Conservation (phyloP, 345 rosid genomes). For the Passiflora organensis region DNA sequence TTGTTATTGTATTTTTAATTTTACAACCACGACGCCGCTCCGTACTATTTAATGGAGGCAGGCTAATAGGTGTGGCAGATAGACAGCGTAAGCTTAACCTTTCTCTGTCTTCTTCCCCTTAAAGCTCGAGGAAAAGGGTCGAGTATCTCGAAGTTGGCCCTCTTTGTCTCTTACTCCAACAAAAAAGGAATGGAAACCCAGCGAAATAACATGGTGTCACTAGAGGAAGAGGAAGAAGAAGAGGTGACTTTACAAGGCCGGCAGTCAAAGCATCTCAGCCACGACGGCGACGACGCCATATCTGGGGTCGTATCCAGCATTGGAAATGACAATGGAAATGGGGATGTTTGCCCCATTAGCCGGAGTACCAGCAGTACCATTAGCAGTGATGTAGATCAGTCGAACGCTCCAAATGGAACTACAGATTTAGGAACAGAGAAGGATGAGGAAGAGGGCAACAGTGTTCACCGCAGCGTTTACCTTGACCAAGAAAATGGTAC, state of each 20-base stretch:
- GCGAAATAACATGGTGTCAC: background rate
- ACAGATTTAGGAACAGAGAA: background rate
- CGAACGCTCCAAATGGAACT: background rate
- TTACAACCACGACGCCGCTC: too few species aligned
- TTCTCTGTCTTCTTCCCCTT: background rate
- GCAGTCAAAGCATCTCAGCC: conserved; percentile 4
- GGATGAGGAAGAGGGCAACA: background rate
- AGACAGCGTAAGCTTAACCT: too few species aligned
- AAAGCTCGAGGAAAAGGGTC: too few species aligned
- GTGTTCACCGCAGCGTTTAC: conserved; percentile 16
- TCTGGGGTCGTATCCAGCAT: too few species aligned
- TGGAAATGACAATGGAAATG: background rate
- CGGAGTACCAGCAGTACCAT: background rate
- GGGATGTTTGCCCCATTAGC: background rate
- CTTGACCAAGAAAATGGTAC: conserved; percentile 29
- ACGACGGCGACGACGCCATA: background rate
- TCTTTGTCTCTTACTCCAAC: background rate
- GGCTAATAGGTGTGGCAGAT: too few species aligned
- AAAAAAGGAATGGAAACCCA: background rate
- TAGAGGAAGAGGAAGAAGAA: conserved; percentile 14
- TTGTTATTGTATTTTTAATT: too few species aligned
- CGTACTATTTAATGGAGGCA: too few species aligned
- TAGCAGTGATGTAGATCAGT: background rate
- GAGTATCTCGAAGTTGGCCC: background rate
- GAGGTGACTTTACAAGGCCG: conserved; percentile 5